Conservation (phyloP, 1,139 yeast genomes). For the Kurtzmaniella quercitrusa region DNA sequence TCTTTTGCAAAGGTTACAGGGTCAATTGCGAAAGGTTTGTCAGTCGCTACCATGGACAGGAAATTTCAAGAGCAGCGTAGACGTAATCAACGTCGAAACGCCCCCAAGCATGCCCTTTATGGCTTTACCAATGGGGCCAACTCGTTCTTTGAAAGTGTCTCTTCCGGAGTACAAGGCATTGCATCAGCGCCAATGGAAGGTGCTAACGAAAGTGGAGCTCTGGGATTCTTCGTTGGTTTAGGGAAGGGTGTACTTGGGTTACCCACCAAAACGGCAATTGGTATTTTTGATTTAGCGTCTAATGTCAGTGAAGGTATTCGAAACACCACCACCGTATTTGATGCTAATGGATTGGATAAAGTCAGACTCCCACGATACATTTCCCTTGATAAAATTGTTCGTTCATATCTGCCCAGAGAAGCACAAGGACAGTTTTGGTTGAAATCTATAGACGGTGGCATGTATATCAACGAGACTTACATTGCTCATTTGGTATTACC, state of each 20-base stretch:
- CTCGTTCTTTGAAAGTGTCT: conserved; percentile 79
- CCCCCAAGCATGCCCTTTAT: conserved; percentile 83
- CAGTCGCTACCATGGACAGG: conserved; percentile 85
- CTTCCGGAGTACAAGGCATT: conserved; percentile 86
- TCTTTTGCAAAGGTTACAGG: conserved; percentile 92
- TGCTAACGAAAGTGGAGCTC: conserved; percentile 77
- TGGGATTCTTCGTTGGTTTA: conserved; percentile 88
- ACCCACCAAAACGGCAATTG: conserved; percentile 96
- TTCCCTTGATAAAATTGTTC: conserved; percentile 62
- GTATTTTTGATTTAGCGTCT: conserved; percentile 87
- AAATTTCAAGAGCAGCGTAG: conserved; percentile 81
- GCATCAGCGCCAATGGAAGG: conserved; percentile 92
- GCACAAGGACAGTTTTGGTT: conserved; percentile 96
- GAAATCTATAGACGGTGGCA: conserved; percentile 78
- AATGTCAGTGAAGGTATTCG: conserved; percentile 92
- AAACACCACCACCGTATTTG: conserved; percentile 89
- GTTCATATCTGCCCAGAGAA: conserved; percentile 75
- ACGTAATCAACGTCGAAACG: conserved; percentile 67
- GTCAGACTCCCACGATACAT: conserved; percentile 80
- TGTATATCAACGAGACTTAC: conserved; percentile 65
- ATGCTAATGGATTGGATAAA: conserved; percentile 71
- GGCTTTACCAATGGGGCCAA: conserved; percentile 87
- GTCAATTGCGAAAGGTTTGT: conserved; percentile 88
- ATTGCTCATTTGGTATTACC: conserved; percentile 82
- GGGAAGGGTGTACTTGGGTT: conserved; percentile 94